Base-by-base conservation (phyloP, 208 protist species). In the Crithidia expoeki region DNA sequence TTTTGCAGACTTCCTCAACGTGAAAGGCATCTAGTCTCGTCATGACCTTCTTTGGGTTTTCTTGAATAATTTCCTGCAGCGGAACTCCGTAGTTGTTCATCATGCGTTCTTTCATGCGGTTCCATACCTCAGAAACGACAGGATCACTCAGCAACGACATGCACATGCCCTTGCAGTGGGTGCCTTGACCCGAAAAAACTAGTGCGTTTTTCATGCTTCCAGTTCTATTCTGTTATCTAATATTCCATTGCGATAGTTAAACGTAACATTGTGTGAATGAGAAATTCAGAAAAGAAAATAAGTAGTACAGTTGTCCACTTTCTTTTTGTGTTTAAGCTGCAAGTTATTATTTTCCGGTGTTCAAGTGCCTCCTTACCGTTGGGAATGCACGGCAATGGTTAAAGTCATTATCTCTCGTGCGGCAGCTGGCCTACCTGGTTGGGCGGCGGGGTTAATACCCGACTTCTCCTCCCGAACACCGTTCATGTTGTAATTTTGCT, bases 101-200 rank as follows among this genome's bases (percentile, higher is more conserved):
- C 89, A 94, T 92, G 47, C 76, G 72, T n/a, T 84, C 57, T 27
- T 89, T 86, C 79, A 93, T 90, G 3, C 84, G 80, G 34, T 84
- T 80, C 86, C 88, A 97, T 27, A 94, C 50, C 23, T 56, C 52
- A 7, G 82, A 86, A 7, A 76, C 85, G 5, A 61, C 32, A 16
- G 71, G 65, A 21, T 76, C 38, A 52, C 69, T 63, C 2, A 92
- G 59, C 11, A 91, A 68, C 47, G 89, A 74, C 75, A 89, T 81
- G 52, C 81, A 79, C 90, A 97, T 95, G 0, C 81, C 83, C 61
- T 89, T 80, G n/a, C 66, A 66, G 47, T 97, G 90, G 12, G 87
- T 65, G 0, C 89, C 92, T 56, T 97, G 88, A 14, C 92, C 92
- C 2, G 87, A 93, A 58, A 97, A 97, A 2, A 93, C 74, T 1